Percentiles rank a stretch among this genome's conserved stretches.
These are phyloP conservation scores for Aspergillus sp. DNA, from an alignment of 2,329 filamentous ascomycete species.

Conservation along the genomic window DNA sequence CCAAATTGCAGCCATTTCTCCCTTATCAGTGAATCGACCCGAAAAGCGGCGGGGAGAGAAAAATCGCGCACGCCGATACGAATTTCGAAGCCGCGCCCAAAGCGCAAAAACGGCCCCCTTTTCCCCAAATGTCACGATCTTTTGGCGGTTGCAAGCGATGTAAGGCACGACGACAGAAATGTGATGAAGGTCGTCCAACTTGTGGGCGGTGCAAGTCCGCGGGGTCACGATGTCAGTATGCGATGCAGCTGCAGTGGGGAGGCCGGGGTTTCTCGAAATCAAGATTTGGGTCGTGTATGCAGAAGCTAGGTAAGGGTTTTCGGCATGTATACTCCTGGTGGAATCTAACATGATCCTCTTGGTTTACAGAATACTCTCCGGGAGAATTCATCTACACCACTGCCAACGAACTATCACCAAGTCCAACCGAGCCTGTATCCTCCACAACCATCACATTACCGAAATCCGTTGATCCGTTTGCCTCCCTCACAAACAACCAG, in stretches of 20 bases:
- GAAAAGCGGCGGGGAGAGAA: slow-evolving; percentile 10
- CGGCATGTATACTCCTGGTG: neutral
- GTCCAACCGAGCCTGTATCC: slow-evolving; percentile 8
- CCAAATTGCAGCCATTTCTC: neutral
- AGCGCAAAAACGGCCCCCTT: neutral
- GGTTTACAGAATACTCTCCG: slow-evolving; percentile 36
- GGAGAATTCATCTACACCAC: slow-evolving; percentile 42
- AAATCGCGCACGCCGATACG: slow-evolving; percentile 5
- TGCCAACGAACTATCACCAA: slow-evolving; percentile 26
- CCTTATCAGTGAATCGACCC: neutral
- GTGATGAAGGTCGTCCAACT: slow-evolving; percentile 43
- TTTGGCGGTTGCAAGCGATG: slow-evolving; percentile 46
- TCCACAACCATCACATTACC: slow-evolving; percentile 24
- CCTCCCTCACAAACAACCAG: slow-evolving; percentile 36
- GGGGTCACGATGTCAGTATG: slow-evolving; percentile 40
- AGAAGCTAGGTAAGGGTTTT: slow-evolving; percentile 31
- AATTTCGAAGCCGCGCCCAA: slow-evolving; percentile 1
- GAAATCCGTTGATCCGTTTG: slow-evolving; percentile 37
- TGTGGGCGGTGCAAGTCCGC: slow-evolving; percentile 42
- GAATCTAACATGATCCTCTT: neutral
- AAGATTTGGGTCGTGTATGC: slow-evolving; percentile 40
- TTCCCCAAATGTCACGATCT: slow-evolving; percentile 38
- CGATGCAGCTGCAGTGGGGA: slow-evolving; percentile 45
- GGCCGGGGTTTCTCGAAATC: slow-evolving; percentile 43
- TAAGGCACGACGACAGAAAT: slow-evolving; percentile 47